Conservation (phyloP, 495 filamentous ascomycete genomes). For the Talaromyces stipitatus region DNA sequence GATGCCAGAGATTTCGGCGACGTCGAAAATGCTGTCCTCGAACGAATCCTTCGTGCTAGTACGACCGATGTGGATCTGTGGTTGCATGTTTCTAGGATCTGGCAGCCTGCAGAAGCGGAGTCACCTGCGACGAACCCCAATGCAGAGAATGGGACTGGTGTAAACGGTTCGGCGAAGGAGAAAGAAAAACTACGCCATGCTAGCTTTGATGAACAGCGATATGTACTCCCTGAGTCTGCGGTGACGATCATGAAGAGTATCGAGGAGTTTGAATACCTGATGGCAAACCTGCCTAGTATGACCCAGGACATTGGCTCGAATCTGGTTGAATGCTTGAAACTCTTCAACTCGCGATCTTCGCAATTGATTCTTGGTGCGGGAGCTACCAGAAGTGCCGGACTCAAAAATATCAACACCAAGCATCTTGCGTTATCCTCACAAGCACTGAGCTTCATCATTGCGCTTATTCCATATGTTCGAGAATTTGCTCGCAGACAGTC, state of each 20-base stretch:
- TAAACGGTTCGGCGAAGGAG: constrained; percentile 41
- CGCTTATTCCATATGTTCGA: constrained; percentile 80
- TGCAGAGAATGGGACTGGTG: constrained; percentile 17
- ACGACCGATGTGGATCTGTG: constrained; percentile 73
- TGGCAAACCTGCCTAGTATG: constrained; percentile 79
- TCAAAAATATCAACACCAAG: constrained; percentile 95
- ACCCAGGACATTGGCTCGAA: constrained; percentile 70
- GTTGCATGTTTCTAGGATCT: constrained; percentile 63
- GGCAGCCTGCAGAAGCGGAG: constrained; percentile 42
- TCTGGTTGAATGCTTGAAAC: constrained; percentile 65
- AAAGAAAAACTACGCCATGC: constrained; percentile 69
- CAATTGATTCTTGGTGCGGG: constrained; percentile 94
- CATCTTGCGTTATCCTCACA: constrained; percentile 92
- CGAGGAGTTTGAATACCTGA: constrained; percentile 72
- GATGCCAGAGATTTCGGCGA: constrained; percentile 79
- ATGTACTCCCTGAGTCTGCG: constrained; percentile 77
- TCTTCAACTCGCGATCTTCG: constrained; percentile 90
- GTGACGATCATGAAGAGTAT: constrained; percentile 72
- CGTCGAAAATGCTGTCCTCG: constrained; percentile 52
- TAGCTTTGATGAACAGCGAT: constrained; percentile 75
- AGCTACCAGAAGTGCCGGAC: constrained; percentile 78
- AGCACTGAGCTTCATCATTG: constrained; percentile 78
- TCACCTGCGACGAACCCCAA: constrained; percentile 12
- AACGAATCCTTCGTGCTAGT: constrained; percentile 66
- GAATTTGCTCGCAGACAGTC: constrained; percentile 83